phyloP scores from a whole-genome alignment of 2,329 filamentous ascomycete genomes.

The Sporothrix dimorphospora region DNA sequence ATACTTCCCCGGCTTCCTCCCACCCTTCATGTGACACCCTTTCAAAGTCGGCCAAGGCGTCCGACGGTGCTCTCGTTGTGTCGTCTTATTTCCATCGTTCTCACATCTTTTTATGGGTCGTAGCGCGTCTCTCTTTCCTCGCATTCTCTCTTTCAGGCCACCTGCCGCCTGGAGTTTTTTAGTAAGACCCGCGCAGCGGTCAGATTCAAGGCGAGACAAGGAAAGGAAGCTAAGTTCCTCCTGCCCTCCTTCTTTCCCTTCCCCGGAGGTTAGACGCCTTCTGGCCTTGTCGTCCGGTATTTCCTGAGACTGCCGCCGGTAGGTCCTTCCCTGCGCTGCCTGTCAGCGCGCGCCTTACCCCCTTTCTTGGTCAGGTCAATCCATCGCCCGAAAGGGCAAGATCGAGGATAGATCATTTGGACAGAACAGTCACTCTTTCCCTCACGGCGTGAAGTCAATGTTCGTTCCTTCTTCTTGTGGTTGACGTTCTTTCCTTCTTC shows the following conservation, averaged over 20 bases:
- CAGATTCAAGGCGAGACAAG: slow-evolving; percentile 14
- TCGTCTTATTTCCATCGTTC: slow-evolving; percentile 14
- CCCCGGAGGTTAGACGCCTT: neutral
- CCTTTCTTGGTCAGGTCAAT: neutral
- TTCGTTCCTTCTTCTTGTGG: slow-evolving; percentile 15
- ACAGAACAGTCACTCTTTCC: neutral
- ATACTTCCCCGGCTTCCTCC: neutral
- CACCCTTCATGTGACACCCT: neutral
- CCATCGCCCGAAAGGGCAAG: slow-evolving; percentile 5
- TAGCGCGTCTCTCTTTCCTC: slow-evolving; percentile 12
- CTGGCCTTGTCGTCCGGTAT: slow-evolving; percentile 18
- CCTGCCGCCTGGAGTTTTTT: slow-evolving; percentile 9
- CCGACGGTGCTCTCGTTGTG: neutral
- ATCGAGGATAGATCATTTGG: slow-evolving; percentile 9
- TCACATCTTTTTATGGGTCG: slow-evolving; percentile 14
- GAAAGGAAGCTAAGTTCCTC: slow-evolving; percentile 6
- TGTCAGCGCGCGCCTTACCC: slow-evolving; percentile 17
- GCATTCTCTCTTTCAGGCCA: slow-evolving; percentile 15
- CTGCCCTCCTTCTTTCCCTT: slow-evolving; percentile 12
- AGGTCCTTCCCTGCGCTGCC: slow-evolving; percentile 13
- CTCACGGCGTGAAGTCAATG: neutral
- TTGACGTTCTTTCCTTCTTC: neutral
- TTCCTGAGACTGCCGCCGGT: slow-evolving; percentile 12
- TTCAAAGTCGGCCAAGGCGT: neutral
- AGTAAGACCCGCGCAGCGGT: slow-evolving; percentile 6